Base-by-base conservation (phyloP, 805 yeast genomes). In the Schwanniomyces vanrijiae region DNA sequence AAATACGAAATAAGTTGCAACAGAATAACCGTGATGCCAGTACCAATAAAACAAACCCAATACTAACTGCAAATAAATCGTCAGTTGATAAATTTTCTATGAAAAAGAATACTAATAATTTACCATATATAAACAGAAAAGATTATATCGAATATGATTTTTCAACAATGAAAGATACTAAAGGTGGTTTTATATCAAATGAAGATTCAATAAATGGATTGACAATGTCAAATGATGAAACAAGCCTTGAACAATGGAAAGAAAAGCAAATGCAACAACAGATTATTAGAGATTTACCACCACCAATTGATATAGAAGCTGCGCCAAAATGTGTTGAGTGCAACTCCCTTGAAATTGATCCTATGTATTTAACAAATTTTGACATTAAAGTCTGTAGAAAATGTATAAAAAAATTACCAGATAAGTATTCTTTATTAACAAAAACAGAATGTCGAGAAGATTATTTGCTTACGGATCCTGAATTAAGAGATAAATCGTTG, bases 391-490 rank as follows among this genome's bases (percentile, higher is more conserved):
- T 91, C 7, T 94, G 99, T 64, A 80, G 85, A 43, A 73, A 77
- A 43, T 94, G 99, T 65, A 82, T 81, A 28, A 81, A 81, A 55
- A 75, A 76, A 48, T 67, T 69, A 19, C 96, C 97, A 0, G 96
- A 94, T 34, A 94, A 94, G 59, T 94, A 92, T 63, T 81, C 98
- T 0, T 66, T 94, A 18, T 68, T 94, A 43, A 94, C 99, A 6
- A 94, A 94, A 67, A 94, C 99, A 0, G 99, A 94, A 66, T 90
- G 97, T 64, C 80, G 83, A 35, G 92, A 88, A 55, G 99, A 94
- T 68, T 94, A 94, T 63, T 77, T 94, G 37, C 65, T 94, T 24
- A 94, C 99, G 0, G 99, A 94, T 42, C 94, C 97, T 0, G 99
- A 94, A 62, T 74, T 94, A 37, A 77, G 80, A 44, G 99, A 94